Evolutionary conservation across 169 alveolate species (phyloP), one percentile per base, ranked within the genome.

Genomic region (Plasmodium malariae): DNA sequence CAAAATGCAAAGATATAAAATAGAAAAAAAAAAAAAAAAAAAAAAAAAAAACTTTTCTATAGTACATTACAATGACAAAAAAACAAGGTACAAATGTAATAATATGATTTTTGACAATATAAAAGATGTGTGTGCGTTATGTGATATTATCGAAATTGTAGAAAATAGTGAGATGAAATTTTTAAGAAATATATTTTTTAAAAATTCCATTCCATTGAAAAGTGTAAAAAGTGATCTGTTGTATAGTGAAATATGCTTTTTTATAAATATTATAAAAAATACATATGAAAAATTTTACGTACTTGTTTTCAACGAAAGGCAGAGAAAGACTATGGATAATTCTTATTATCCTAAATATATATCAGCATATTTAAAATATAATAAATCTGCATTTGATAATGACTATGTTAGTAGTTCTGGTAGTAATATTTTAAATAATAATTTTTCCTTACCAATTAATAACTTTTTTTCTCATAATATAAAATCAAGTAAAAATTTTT

Each of bases 211-310:
- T 24, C 72, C 83, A 17, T 70, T 83, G 30, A 65, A 67, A 43
- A 26, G 32, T 49, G 48, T 51, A 51, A 83, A 67, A 71, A 40
- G 40, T 45, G 40, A 83, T 70, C 60, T 59, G 14, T 67, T 83
- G 28, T 43, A 83, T 59, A 59, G 51, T 60, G 91, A 83, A 83
- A 83, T 83, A 21, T 36, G 49, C 32, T 83, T 83, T 54, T 67
- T 83, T 43, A 24, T 70, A 34, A 48, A 57, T 65, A 40, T 54
- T 32, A 37, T 83, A 67, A 83, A 49, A 9, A 83, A 65, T 51
- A 67, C 73, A 12, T 83, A 51, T 51, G 91, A 83, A 43, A 83
- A 68, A 59, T 83, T 83, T 70, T 83, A 67, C 49, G 37, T 83
- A 24, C 71, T 67, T 30, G 19, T 83, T 24, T 12, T 83, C 30